These are phyloP conservation scores for Fraxinus greggii DNA, from an alignment of 305 asterid genomes.

Conservation along the genomic window DNA sequence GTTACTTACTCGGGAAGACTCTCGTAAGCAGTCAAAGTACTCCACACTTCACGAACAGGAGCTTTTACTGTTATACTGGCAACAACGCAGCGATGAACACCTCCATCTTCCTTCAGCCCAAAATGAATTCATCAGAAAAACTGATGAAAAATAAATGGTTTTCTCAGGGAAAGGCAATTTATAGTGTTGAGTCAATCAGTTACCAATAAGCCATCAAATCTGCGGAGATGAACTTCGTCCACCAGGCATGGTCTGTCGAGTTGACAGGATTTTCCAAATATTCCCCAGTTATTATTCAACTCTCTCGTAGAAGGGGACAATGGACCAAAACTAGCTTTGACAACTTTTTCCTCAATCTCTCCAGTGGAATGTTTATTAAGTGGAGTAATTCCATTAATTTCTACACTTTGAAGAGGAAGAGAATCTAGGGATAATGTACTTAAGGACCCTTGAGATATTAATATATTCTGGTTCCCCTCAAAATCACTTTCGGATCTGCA, in stretches of 20 bases:
- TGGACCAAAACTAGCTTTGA: conserved; percentile 61
- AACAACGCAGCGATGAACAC: conserved; percentile 89
- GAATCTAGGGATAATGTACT: conserved; percentile 31
- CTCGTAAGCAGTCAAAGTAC: conserved; percentile 85
- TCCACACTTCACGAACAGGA: conserved; percentile 87
- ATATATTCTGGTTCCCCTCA: conserved; percentile 48
- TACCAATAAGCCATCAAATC: conserved; percentile 96
- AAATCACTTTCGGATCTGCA: conserved; percentile 77
- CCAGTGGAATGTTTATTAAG: conserved; percentile 34
- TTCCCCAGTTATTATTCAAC: conserved; percentile 67
- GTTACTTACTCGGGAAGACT: conserved; percentile 81
- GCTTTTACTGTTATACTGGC: conserved; percentile 97
- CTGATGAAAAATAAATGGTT: conserved; percentile 16
- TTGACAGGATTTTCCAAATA: conserved; percentile 71
- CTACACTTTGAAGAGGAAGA: conserved; percentile 35
- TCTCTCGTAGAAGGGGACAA: conserved; percentile 65
- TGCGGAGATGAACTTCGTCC: conserved; percentile 95
- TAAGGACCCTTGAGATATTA: conserved; percentile 27
- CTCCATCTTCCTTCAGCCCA: conserved; percentile 82
- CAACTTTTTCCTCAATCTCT: conserved; percentile 44
- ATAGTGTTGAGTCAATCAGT: conserved; percentile 25
- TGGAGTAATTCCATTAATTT: conserved; percentile 31
- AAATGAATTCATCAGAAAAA: conserved; percentile 33
- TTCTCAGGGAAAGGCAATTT: conserved; percentile 20
- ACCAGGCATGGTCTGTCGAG: conserved; percentile 73